These are phyloP conservation scores for Saccharomyces hybrid DNA, from an alignment of 1,139 yeast genomes.

Conservation along the genomic window DNA sequence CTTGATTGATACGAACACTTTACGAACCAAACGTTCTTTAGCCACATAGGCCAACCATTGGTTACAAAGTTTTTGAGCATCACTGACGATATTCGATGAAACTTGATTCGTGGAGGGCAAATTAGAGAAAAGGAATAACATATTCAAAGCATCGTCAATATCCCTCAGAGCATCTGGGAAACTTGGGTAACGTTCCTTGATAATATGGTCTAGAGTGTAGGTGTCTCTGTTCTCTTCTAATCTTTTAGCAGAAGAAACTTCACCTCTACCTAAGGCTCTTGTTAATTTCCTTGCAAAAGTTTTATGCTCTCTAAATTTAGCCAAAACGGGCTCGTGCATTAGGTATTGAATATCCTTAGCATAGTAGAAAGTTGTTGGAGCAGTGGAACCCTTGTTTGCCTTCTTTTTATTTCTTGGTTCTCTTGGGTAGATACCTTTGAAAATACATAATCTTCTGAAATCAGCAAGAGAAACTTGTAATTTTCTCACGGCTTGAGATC, in stretches of 20 bases:
- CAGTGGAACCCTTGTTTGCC: constrained; percentile 95
- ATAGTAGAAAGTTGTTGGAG: constrained; percentile 91
- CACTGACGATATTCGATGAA: constrained; percentile 68
- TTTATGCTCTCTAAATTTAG: constrained; percentile 91
- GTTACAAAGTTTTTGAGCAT: constrained; percentile 78
- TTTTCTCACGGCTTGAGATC: constrained; percentile 91
- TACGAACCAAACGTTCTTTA: constrained; percentile 68
- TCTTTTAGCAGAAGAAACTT: constrained; percentile 78
- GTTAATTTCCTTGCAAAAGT: constrained; percentile 86
- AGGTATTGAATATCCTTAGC: constrained; percentile 89
- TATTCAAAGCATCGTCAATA: constrained; percentile 88
- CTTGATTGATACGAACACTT: constrained; percentile 91
- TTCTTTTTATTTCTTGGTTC: constrained; percentile 94
- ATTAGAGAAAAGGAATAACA: constrained; percentile 87
- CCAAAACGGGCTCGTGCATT: constrained; percentile 89
- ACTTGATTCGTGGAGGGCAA: constrained; percentile 91
- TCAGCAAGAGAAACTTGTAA: constrained; percentile 94
- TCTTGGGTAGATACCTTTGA: constrained; percentile 93
- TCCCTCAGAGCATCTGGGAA: constrained; percentile 89
- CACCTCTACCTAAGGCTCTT: constrained; percentile 87
- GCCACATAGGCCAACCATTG: constrained; percentile 96
- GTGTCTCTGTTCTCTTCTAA: constrained; percentile 74
- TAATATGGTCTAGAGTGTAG: constrained; percentile 80
- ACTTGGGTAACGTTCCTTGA: constrained; percentile 93
- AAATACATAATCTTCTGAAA: constrained; percentile 93